Evolutionary conservation across 2,329 filamentous ascomycete species (phyloP).

Genomic region (Ceratocystis smalleyi): DNA sequence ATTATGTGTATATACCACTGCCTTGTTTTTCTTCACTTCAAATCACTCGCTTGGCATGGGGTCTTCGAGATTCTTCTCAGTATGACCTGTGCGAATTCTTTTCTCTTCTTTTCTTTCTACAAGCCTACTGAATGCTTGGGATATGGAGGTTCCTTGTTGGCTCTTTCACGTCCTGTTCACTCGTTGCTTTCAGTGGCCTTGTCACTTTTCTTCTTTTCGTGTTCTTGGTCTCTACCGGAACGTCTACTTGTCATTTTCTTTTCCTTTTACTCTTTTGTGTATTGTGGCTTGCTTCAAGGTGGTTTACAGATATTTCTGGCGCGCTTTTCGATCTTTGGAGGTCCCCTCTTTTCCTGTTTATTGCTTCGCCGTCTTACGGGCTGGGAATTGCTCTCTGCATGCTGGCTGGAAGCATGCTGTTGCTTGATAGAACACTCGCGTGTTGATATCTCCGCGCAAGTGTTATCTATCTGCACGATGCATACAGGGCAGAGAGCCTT

Average conservation of each 20-base stretch:
- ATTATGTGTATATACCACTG: constrained; percentile 21
- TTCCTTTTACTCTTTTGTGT: neutral
- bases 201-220: constrained; percentile 8
- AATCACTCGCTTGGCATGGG: neutral
- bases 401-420: neutral
- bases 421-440: neutral
- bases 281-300: neutral
- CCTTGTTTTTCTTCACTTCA: constrained; percentile 17
- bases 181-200: neutral
- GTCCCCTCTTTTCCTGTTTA: constrained; percentile 1
- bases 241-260: neutral
- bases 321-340: neutral
- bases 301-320: neutral
- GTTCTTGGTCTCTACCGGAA: neutral
- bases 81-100: neutral
- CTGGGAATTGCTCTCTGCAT: constrained; percentile 1
- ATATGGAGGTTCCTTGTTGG: neutral
- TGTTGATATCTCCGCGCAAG: neutral
- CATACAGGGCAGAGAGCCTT: neutral
- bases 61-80: neutral
- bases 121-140: neutral
- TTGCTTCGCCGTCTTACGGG: constrained; percentile 1
- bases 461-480: neutral
- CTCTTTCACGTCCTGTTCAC: neutral
- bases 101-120: constrained; percentile 1